Conservation (phyloP, 148 eudicot genomes). For the Rheum nobile region DNA sequence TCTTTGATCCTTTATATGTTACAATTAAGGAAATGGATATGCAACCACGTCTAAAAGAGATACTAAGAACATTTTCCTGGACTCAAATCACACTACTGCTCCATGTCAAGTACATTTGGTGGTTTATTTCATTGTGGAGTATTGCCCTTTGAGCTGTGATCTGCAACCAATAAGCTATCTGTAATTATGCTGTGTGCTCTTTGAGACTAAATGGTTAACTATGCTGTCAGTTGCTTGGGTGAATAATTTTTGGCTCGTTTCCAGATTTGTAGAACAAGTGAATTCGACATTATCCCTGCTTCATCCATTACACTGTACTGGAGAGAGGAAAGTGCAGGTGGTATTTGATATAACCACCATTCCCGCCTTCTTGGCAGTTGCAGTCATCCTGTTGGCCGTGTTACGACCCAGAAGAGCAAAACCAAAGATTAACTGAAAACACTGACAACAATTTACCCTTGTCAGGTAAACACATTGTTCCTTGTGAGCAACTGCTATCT, state of each 20-base stretch:
- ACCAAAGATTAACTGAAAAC: conserved; percentile 76
- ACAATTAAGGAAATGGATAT: no score
- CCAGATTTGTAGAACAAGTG: conserved; percentile 65
- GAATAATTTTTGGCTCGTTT: conserved; percentile 8
- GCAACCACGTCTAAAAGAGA: no score
- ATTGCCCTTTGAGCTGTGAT: neutral
- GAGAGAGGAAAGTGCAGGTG: conserved; percentile 64
- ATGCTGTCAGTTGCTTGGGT: neutral
- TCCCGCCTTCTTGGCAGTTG: conserved; percentile 74
- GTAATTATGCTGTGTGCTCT: neutral
- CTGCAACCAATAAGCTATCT: neutral
- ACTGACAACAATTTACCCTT: neutral
- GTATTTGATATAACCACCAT: conserved; percentile 74
- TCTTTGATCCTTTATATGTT: neutral
- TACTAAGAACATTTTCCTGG: neutral
- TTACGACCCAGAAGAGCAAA: conserved; percentile 73
- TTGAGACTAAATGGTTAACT: neutral
- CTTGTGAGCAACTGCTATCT: neutral
- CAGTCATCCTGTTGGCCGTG: conserved; percentile 58
- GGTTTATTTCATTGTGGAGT: neutral
- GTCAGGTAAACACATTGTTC: neutral
- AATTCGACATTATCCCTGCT: conserved; percentile 50
- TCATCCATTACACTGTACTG: conserved; percentile 81
- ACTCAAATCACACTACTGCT: neutral
- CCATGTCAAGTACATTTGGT: neutral